These are phyloP conservation scores for Microascus cirrosus DNA, from an alignment of 2,329 filamentous ascomycete species.

Conservation along the genomic window DNA sequence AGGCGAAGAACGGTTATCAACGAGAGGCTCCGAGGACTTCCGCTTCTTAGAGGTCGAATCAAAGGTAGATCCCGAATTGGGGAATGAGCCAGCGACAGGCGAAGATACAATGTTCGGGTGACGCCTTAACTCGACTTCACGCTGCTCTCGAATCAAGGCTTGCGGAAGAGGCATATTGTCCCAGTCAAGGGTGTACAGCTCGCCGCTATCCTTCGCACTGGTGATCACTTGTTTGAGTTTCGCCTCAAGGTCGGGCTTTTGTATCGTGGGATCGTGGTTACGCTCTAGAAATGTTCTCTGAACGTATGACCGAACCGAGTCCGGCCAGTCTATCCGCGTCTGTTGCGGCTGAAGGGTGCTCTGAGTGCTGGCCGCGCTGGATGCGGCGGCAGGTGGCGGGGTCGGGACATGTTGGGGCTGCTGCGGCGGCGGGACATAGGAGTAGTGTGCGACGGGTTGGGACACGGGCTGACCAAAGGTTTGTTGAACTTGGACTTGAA, in stretches of 20 bases:
- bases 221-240: constrained; percentile 83
- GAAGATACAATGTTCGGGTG: constrained; percentile 22
- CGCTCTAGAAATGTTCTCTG: constrained; percentile 74
- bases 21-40: constrained; percentile 60
- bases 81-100: neutral
- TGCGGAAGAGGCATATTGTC: constrained; percentile 74
- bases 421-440: constrained; percentile 14
- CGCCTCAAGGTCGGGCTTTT: constrained; percentile 61
- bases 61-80: neutral
- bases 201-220: constrained; percentile 61
- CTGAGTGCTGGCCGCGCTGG: constrained; percentile 11
- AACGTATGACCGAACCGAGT: constrained; percentile 78
- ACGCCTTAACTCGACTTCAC: constrained; percentile 34
- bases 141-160: constrained; percentile 65
- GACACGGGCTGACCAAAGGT: constrained; percentile 34
- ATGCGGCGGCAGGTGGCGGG: constrained; percentile 15
- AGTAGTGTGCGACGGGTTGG: constrained; percentile 12
- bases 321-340: constrained; percentile 67
- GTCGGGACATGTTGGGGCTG: constrained; percentile 10
- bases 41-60: constrained; percentile 56
- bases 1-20: constrained; percentile 37
- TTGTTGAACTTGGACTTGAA: constrained; percentile 51
- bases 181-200: constrained; percentile 72
- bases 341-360: constrained; percentile 15
- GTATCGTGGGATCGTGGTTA: constrained; percentile 53